These are phyloP conservation scores for Pseudonitzschia pungens DNA, from an alignment of 108 stramenopile species.

Conservation along the genomic window DNA sequence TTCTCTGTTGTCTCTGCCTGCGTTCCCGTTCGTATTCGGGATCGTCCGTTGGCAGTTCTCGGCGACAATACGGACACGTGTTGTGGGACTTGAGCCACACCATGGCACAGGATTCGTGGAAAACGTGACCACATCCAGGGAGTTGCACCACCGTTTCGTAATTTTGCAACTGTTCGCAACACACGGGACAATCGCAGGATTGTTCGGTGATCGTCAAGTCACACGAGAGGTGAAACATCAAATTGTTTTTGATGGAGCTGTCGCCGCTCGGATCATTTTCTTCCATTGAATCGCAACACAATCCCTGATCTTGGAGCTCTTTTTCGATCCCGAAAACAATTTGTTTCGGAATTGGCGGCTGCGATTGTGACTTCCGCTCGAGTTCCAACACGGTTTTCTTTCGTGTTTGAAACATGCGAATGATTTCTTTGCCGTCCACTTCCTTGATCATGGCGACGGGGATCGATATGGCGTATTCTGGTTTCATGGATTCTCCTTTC, in stretches of 20 bases:
- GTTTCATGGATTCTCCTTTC: conserved; percentile 41
- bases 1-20: conserved; percentile 15
- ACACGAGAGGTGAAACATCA: not conserved
- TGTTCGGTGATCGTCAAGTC: conserved; percentile 26
- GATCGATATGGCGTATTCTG: conserved; percentile 39
- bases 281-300: not conserved
- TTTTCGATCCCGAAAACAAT: not conserved
- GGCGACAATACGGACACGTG: conserved; percentile 84
- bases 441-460: conserved; percentile 79
- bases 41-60: conserved; percentile 85
- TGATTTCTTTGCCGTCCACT: conserved; percentile 48
- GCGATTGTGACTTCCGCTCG: not conserved
- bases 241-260: not conserved
- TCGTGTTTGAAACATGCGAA: conserved; percentile 14
- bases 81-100: conserved; percentile 77
- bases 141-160: conserved; percentile 64
- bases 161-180: conserved; percentile 51
- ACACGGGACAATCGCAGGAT: conserved; percentile 66
- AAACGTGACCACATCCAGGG: conserved; percentile 75
- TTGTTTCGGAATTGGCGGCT: conserved; percentile 2
- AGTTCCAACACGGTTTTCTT: conserved; percentile 5
- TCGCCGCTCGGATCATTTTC: not conserved
- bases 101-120: conserved; percentile 81
- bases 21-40: conserved; percentile 71
- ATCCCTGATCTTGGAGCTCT: not conserved